Conservation (phyloP, 2,329 filamentous ascomycete species). For the Diplodia mutila region DNA sequence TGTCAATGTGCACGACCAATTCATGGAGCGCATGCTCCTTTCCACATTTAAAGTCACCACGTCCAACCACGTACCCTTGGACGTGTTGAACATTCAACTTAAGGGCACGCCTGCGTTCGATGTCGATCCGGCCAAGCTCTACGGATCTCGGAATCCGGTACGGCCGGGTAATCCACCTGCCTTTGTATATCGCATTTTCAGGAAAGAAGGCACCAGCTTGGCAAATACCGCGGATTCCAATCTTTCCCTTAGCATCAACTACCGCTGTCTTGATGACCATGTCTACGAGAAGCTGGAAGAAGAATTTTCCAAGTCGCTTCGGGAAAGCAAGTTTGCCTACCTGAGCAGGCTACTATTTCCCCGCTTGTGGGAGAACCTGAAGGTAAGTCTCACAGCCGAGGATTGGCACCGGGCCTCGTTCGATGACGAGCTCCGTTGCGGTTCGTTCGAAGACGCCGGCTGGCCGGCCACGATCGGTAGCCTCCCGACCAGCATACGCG, state of each 20-base stretch:
- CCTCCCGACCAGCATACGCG: conserved; percentile 50
- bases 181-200: conserved; percentile 76
- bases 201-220: conserved; percentile 47
- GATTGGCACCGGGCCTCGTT: conserved; percentile 60
- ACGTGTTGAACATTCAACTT: conserved; percentile 72
- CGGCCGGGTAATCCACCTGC: conserved; percentile 83
- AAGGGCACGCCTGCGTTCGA: conserved; percentile 70
- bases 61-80: conserved; percentile 72
- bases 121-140: conserved; percentile 59
- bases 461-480: conserved; percentile 59
- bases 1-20: conserved; percentile 95
- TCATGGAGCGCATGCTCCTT: conserved; percentile 80
- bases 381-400: conserved; percentile 49
- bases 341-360: conserved; percentile 58
- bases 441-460: conserved; percentile 55
- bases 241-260: conserved; percentile 72
- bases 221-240: conserved; percentile 39
- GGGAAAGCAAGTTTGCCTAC: conserved; percentile 50
- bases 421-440: conserved; percentile 56
- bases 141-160: conserved; percentile 59
- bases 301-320: conserved; percentile 53
- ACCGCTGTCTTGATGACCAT: conserved; percentile 76
- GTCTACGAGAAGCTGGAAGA: conserved; percentile 57
- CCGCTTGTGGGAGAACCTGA: conserved; percentile 53
- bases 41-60: conserved; percentile 92